These are phyloP conservation scores for Phytophthora niederhauseri DNA, from an alignment of 352 stramenopile species.

Conservation along the genomic window DNA sequence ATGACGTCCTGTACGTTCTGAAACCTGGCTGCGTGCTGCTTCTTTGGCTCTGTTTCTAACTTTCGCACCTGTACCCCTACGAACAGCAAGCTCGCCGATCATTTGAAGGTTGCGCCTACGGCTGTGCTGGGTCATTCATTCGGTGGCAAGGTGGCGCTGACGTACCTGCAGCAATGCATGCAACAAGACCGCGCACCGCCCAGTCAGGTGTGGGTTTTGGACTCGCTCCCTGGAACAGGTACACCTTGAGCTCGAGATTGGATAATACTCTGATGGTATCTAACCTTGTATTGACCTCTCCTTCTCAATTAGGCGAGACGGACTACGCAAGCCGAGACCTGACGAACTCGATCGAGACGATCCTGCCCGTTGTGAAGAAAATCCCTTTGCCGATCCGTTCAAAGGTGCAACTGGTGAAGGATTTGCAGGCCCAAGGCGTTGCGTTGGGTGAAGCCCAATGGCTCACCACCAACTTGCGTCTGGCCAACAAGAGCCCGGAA, in stretches of 20 bases:
- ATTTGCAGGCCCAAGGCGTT: constrained; percentile 67
- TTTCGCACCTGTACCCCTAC: neutral
- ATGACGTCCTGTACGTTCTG: constrained; percentile 66
- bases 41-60: neutral
- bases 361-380: constrained; percentile 71
- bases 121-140: constrained; percentile 80
- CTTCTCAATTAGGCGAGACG: constrained; percentile 37
- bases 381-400: constrained; percentile 76
- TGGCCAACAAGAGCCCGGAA: constrained; percentile 53
- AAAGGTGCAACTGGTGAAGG: constrained; percentile 67
- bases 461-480: constrained; percentile 81
- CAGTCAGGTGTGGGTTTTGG: constrained; percentile 72
- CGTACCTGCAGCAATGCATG: constrained; percentile 64
- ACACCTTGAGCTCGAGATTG: neutral
- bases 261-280: neutral
- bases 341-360: constrained; percentile 74
- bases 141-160: constrained; percentile 78
- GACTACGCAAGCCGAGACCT: constrained; percentile 70
- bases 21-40: neutral
- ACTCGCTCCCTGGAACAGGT: constrained; percentile 75
- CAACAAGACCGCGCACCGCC: constrained; percentile 47
- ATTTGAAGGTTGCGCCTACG: constrained; percentile 62
- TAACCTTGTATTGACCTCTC: neutral
- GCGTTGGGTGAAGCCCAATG: constrained; percentile 74
- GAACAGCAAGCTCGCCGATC: constrained; percentile 49